Conservation (phyloP, 2,329 filamentous ascomycete genomes). For the Diaporthe vaccinii region DNA sequence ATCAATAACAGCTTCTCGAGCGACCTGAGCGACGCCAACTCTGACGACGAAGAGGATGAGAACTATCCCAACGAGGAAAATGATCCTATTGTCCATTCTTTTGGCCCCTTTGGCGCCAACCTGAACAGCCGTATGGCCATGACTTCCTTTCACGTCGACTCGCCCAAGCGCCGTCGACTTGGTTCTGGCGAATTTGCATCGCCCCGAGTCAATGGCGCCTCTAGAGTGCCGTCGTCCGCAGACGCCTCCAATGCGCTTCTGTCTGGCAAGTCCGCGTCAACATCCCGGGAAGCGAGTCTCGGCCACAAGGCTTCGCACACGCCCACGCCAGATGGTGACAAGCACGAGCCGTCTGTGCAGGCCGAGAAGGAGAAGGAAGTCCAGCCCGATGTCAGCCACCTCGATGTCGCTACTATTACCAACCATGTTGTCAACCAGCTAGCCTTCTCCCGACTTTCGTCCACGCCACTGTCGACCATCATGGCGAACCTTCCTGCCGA, state of each 20-base stretch:
- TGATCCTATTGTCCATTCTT: slow-evolving; percentile 91
- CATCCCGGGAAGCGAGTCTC: slow-evolving; percentile 37
- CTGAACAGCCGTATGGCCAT: slow-evolving; percentile 81
- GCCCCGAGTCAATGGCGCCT: slow-evolving; percentile 30
- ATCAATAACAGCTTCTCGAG: slow-evolving; percentile 68
- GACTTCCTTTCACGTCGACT: slow-evolving; percentile 77
- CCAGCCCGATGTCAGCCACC: slow-evolving; percentile 47
- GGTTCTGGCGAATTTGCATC: slow-evolving; percentile 34
- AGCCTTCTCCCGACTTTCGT: slow-evolving; percentile 92
- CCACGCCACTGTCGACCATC: slow-evolving; percentile 90
- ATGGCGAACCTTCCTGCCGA: slow-evolving; percentile 84
- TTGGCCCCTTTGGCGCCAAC: slow-evolving; percentile 90
- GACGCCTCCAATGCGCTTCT: slow-evolving; percentile 46
- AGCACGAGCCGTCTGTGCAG: slow-evolving; percentile 26
- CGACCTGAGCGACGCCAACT: slow-evolving; percentile 64
- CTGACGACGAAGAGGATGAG: slow-evolving; percentile 65
- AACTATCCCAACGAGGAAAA: slow-evolving; percentile 93
- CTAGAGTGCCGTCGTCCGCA: slow-evolving; percentile 43
- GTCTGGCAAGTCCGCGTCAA: slow-evolving; percentile 47
- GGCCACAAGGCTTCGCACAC: slow-evolving; percentile 33
- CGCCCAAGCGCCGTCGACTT: slow-evolving; percentile 63
- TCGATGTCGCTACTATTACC: slow-evolving; percentile 65
- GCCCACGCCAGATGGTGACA: slow-evolving; percentile 32
- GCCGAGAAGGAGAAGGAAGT: slow-evolving; percentile 55
- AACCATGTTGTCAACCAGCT: slow-evolving; percentile 97